Base-by-base conservation (phyloP, 2,329 filamentous ascomycete species). In the Cladosporium sp. region DNA sequence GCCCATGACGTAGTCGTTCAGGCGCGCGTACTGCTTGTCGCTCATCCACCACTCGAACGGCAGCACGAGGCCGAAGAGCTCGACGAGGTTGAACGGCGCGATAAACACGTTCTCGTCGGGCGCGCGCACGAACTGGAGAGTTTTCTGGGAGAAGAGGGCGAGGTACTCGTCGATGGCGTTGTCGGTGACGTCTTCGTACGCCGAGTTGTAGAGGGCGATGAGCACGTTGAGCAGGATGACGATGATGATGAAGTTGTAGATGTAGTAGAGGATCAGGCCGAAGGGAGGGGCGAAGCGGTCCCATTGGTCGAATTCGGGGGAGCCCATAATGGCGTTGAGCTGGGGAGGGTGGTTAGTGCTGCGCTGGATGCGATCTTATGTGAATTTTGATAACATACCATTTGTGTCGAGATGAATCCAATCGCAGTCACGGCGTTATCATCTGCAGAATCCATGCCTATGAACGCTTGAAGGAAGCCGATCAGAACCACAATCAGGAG, bases 81-180 rank as follows among this genome's bases (percentile, higher is more conserved):
- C 95, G 67, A 99, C 86, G 2, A 99, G 84, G 76, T 99, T 99
- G 79, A 99, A 91, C 0, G 95, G 95, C 0, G 95, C 89, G 73
- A 99, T 97, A 79, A 95, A 99, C 64, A 99, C 95, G 71, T 99
- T 99, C 78, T 99, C 95, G 72, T 99, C 95, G 0, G 95, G 95
- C 0, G 95, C 95, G 58, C 95, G 91, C 21, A 98, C 92, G 73
- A 97, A 99, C 73, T 96, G 93, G 85, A 98, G 92, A 0, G 95
- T 97, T 79, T 97, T 97, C 71, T 96, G 91, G 0, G 92, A 86
- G 79, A 97, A 97, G 3, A 98, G 86, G 0, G 93, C 94, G 76
- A 99, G 89, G 79, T 93, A 99, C 78, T 99, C 95, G 77, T 99
- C 95, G 70, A 92, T 90, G 5, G 95, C 93, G 74, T 99, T 91